Evolutionary conservation across 2,329 filamentous ascomycete species (phyloP), one percentile per base, ranked within the genome.

Genomic region (Beauveria bassiana): DNA sequence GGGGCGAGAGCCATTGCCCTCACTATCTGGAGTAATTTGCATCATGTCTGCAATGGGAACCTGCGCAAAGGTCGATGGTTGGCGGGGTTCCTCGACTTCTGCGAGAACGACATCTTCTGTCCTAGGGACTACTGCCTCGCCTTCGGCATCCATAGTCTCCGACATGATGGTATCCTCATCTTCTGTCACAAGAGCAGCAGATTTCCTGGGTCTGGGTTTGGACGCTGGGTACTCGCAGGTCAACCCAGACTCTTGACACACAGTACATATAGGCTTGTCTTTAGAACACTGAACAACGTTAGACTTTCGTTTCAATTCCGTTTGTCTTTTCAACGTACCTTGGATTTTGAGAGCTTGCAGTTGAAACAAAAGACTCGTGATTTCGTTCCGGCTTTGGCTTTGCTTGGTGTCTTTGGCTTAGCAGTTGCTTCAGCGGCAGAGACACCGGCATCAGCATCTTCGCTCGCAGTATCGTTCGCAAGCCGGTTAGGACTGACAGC

Each of bases 151-250:
- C 3, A 61, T 59, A 16, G 52, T 51, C 22, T 28, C 61, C 18
- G 49, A 45, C 34, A 50, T 56, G 2, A 65, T 62, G 6, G 46
- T 62, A 26, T 68, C 64, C 16, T 68, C 64, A 9, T 63, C 64
- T 26, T 62, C 63, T 7, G 49, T 51, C 22, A 66, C 65, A 6
- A 65, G 31, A 31, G 66, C 65, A 3, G 62, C 61, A 18, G 69
- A 64, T 58, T 69, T 66, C 7, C 55, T 68, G 70, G 40, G 31
- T 66, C 31, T 68, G 68, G 60, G 66, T 45, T 69, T 73, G 14
- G 69, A 68, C n/a, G 70, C 65, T 24, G 76, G 70, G 64, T 79
- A 81, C 53, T 75, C 69, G 63, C 78, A 81, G 8, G 64, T 62
- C 5, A 68, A 61, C 0, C 71, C 71, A 5, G 66, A 61, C 7